Evolutionary conservation across 2,329 filamentous ascomycete species (phyloP).

Genomic region (Sordariomycetes sp.): DNA sequence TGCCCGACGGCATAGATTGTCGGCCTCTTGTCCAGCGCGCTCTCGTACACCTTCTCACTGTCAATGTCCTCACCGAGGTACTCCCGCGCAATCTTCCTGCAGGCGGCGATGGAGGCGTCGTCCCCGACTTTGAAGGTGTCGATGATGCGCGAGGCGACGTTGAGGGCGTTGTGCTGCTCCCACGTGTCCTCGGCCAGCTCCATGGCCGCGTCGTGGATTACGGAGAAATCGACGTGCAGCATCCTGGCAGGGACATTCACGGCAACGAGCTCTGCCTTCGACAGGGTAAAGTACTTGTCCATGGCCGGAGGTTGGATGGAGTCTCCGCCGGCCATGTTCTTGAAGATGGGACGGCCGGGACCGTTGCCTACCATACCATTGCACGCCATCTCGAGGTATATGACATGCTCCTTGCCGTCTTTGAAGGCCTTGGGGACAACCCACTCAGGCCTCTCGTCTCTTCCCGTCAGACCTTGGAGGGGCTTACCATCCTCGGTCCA

Average conservation of each 20-base stretch:
- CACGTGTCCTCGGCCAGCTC: constrained; percentile 85
- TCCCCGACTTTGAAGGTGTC: constrained; percentile 78
- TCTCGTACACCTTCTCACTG: constrained; percentile 74
- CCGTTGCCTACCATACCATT: constrained; percentile 98
- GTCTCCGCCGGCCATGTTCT: constrained; percentile 49
- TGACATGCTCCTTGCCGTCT: constrained; percentile 76
- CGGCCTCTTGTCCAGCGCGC: constrained; percentile 50
- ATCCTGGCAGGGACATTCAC: constrained; percentile 79
- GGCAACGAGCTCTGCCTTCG: constrained; percentile 75
- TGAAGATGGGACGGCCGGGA: constrained; percentile 20
- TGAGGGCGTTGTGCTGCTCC: constrained; percentile 79
- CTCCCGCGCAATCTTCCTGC: constrained; percentile 71
- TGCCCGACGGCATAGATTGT: constrained; percentile 87
- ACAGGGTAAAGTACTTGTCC: constrained; percentile 71
- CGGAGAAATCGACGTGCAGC: constrained; percentile 89
- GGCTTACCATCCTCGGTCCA: constrained; percentile 88
- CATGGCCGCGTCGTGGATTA: constrained; percentile 83
- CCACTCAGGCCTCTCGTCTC: constrained; percentile 85
- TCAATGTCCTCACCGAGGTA: constrained; percentile 78
- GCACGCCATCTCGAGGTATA: constrained; percentile 98
- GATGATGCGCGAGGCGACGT: constrained; percentile 80
- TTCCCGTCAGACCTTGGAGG: constrained; percentile 84
- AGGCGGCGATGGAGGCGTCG: constrained; percentile 67
- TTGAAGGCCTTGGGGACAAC: constrained; percentile 73
- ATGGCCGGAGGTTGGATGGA: constrained; percentile 80